Evolutionary conservation across 352 stramenopile genomes (phyloP).

Genomic region (Pythium pectinolyticum): DNA sequence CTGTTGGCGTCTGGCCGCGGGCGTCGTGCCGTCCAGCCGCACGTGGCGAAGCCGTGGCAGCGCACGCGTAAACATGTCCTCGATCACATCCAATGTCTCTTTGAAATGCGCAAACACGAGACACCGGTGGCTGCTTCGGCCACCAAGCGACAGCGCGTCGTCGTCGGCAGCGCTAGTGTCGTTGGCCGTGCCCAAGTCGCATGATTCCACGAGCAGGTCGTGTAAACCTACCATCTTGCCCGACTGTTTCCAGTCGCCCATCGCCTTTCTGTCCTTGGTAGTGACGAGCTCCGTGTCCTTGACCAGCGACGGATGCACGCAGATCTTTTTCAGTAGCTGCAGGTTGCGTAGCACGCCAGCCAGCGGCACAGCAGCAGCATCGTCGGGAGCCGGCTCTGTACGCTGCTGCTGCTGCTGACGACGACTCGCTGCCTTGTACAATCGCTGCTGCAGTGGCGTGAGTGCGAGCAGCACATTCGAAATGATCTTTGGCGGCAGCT

Average conservation of each 20-base stretch:
- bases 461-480: constrained; percentile 91
- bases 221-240: constrained; percentile 90
- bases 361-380: neutral
- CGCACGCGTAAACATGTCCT: constrained; percentile 81
- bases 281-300: constrained; percentile 21
- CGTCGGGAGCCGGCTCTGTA: neutral
- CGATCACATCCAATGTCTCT: constrained; percentile 92
- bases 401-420: neutral
- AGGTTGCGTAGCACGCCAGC: constrained; percentile 59
- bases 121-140: constrained; percentile 90
- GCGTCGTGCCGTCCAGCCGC: constrained; percentile 91
- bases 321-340: constrained; percentile 90
- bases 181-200: constrained; percentile 38
- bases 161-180: constrained; percentile 4
- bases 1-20: constrained; percentile 55
- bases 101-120: constrained; percentile 96
- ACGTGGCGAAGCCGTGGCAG: constrained; percentile 80
- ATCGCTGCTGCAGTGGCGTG: constrained; percentile 76
- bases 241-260: constrained; percentile 73
- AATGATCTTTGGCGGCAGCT: constrained; percentile 97
- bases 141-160: constrained; percentile 27
- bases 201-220: constrained; percentile 76
- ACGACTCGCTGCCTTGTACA: constrained; percentile 68
- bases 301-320: constrained; percentile 93
- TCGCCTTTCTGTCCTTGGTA: constrained; percentile 29